Base-by-base conservation (phyloP, 2,329 filamentous ascomycete species). In the Passalora sequoiae region DNA sequence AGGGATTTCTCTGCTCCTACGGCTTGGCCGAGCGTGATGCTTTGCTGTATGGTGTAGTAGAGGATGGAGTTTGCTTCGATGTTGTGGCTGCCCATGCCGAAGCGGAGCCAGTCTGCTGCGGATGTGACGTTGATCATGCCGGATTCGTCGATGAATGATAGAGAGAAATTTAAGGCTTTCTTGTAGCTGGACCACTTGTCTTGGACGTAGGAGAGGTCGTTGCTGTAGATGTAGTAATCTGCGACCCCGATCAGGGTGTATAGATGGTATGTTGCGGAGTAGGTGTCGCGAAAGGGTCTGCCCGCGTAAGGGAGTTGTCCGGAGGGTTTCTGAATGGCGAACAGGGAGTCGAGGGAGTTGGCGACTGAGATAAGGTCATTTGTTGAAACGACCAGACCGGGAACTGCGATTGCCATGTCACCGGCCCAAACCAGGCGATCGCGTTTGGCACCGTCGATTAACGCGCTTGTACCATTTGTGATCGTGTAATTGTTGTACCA, bases 381-480 rank as follows among this genome's bases (percentile, higher is more conserved):
- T 5, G 74, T 59, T 1, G 70, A 69, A 0, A 72, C 73, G 47
- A 76, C 75, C 0, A 66, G 62, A 4, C 65, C 63, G 1, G 69
- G 70, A 0, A 74, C 69, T 2, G 71, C 70, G 38, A 73, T 75
- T 4, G 70, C 70, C 67, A 81, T 76, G 55, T 83, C 79, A 1
- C 78, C 78, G 8, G 78, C 72, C 77, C 77, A 82, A 2, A 81
- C 73, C 13, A 77, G 64, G 6, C 76, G 69, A 53, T 81, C 78
- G 22, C 78, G 68, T 56, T 81, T 81, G 1, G 75, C 74, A 10
- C 77, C 78, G 56, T 81, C 77, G 1, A 66, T 63, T 6, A 70
- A 49, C 3, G 58, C 56, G 12, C 61, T 64, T 0, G 51, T 60
- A 0, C 66, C 66, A 27, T 66, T 65, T 0, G 66, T 61, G 32